Evolutionary conservation across 23 red algal genomes (phyloP), one percentile per base, ranked within the genome.

Genomic region (Gracilaria caudata): DNA sequence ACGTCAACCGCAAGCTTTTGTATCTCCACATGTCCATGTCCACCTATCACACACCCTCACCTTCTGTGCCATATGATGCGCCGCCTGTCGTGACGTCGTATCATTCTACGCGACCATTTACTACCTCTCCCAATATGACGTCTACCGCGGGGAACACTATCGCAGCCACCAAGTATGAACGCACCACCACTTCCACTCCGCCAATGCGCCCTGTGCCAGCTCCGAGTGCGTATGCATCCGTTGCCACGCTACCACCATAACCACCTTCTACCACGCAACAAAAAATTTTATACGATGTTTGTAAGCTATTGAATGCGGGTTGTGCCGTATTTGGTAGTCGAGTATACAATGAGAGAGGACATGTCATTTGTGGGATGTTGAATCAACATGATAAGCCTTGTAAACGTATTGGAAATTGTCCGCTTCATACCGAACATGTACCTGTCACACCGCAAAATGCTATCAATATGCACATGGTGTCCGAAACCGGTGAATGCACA

Each of bases 301-400:
- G 29, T 7, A 89, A 89, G 35, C 65, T 93, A 32, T 60, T 84
- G 30, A 75, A 51, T 12, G 44, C 58, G 12, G 65, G 75, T 16
- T 93, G 80, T 54, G 64, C 35, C 35, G 63, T 93, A 12, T 53
- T 86, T 64, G 29, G 49, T 13, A 80, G 90, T 4, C 45, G 39
- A n/a, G 57, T 93, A 5, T 93, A 85, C 68, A 85, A 93, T 61
- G 57, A 53, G 7, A 40, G 77, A 21, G 90, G 90, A 5, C 80
- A 93, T 59, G 49, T 43, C 33, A 85, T 85, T 23, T 93, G 90
- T 56, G 90, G 90, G 4, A 66, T 83, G 49, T 36, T 83, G 36
- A 93, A 93, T 54, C 90, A 93, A 30, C 90, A 93, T 28, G 79
- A 83, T 14, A 39, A 82, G n/a, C 90, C 90, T 10, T 93, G 90